Evolutionary conservation across 768 basidiomycete genomes (phyloP).

Genomic region (Leccinum barrowsii): DNA sequence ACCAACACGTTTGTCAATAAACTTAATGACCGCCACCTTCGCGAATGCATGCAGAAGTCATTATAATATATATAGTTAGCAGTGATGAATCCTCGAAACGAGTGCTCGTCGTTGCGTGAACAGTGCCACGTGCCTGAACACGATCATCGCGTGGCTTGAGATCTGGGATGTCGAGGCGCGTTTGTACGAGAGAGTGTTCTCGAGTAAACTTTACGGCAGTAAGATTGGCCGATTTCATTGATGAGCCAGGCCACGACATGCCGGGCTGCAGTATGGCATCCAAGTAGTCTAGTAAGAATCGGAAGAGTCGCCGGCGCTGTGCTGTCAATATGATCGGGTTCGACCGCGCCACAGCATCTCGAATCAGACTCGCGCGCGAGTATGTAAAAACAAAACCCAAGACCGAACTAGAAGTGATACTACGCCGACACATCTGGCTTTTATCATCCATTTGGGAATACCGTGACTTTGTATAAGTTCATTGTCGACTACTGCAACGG

Average conservation of each 20-base stretch:
- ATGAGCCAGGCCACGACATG: background rate
- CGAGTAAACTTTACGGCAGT: background rate
- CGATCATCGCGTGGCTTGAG: background rate
- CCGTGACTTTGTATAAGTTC: background rate
- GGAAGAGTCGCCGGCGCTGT: background rate
- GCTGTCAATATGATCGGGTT: background rate
- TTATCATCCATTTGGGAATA: slow-evolving; percentile 7
- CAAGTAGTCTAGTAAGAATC: background rate
- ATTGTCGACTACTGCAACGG: slow-evolving; percentile 1
- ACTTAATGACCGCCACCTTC: slow-evolving; percentile 14
- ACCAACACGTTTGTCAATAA: background rate
- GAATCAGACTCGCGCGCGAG: background rate
- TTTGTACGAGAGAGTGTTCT: background rate
- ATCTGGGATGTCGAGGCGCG: slow-evolving; percentile 8
- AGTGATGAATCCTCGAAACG: background rate
- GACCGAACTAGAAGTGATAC: background rate
- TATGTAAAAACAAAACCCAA: slow-evolving; percentile 1
- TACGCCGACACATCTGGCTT: background rate
- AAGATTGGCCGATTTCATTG: background rate
- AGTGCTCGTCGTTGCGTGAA: background rate
- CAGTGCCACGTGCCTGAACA: background rate
- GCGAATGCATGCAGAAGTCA: slow-evolving; percentile 3
- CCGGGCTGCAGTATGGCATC: background rate
- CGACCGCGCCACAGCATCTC: background rate
- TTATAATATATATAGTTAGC: background rate